These are phyloP conservation scores for Hippophae tibetana DNA, from an alignment of 306 rosid genomes.

Conservation along the genomic window DNA sequence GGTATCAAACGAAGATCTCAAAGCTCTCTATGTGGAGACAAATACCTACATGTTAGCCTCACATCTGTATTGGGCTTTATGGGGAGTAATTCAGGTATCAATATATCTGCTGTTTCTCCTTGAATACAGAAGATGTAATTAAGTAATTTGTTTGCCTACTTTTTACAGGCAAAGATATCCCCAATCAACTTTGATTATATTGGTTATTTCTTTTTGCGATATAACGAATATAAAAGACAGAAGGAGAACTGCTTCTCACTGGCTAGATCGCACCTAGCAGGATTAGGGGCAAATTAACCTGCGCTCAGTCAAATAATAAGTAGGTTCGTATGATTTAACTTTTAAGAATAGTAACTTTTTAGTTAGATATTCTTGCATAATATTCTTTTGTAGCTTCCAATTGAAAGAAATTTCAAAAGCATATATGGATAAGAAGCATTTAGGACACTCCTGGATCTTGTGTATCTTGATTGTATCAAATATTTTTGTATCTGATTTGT, in stretches of 20 bases:
- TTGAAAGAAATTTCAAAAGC: slow-evolving; percentile 5
- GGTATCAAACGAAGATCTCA: slow-evolving; percentile 63
- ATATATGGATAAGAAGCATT: slow-evolving; percentile 14
- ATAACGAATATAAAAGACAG: slow-evolving; percentile 59
- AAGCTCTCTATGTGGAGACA: slow-evolving; percentile 60
- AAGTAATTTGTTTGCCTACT: slow-evolving; percentile 1
- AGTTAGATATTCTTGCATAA: slow-evolving; percentile 17
- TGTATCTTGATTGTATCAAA: slow-evolving; percentile 17
- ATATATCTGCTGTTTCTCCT: slow-evolving; percentile 14
- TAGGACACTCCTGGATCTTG: neutral
- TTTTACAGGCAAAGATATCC: slow-evolving; percentile 63
- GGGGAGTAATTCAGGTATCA: slow-evolving; percentile 91
- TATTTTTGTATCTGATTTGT: slow-evolving; percentile 2
- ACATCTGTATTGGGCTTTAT: slow-evolving; percentile 82
- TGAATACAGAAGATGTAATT: neutral
- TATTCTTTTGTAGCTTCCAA: slow-evolving; percentile 24
- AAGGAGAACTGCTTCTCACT: slow-evolving; percentile 36
- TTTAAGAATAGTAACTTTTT: slow-evolving; percentile 8
- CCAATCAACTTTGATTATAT: slow-evolving; percentile 73
- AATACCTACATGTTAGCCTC: slow-evolving; percentile 64
- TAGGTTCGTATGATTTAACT: slow-evolving; percentile 4
- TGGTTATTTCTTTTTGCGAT: slow-evolving; percentile 69
- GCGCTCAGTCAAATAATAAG: neutral
- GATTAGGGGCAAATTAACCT: slow-evolving; percentile 11
- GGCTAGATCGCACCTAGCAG: slow-evolving; percentile 45